These are phyloP conservation scores for Elymus sibiricus DNA, from an alignment of 176 grass and related monocot genomes.

Conservation along the genomic window DNA sequence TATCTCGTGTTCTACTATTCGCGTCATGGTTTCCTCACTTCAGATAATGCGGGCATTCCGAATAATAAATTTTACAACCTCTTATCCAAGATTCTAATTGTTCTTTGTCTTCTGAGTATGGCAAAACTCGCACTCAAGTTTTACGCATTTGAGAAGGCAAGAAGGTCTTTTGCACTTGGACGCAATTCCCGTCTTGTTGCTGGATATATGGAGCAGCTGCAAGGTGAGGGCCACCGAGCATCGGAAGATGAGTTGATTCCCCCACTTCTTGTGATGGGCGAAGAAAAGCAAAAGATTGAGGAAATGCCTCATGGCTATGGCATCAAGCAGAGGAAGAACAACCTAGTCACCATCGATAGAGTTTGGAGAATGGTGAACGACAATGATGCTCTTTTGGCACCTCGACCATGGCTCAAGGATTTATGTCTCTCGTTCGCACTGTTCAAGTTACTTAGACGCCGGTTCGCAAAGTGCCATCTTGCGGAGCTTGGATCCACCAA, in stretches of 20 bases:
- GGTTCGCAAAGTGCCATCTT: not conserved
- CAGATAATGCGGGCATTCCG: too few species aligned
- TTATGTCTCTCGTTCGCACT: not conserved
- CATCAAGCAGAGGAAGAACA: not conserved
- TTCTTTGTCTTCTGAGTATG: not conserved
- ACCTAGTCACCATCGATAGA: not conserved
- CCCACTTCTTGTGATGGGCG: constrained; percentile 14
- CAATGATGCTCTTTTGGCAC: not conserved
- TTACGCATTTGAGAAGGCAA: not conserved
- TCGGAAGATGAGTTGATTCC: not conserved
- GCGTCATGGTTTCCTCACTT: not conserved
- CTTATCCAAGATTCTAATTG: too few species aligned
- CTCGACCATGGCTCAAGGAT: not conserved
- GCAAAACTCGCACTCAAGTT: not conserved
- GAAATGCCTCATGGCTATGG: not conserved
- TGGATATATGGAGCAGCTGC: not conserved
- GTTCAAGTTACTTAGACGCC: not conserved
- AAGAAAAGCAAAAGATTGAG: not conserved
- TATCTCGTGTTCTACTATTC: constrained; percentile 8
- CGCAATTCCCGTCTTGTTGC: not conserved
- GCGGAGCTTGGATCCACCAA: not conserved
- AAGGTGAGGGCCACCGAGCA: not conserved
- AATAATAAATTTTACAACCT: too few species aligned
- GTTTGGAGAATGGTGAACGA: not conserved
- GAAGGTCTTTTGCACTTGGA: not conserved